A percentile compares a stretch with the other conserved stretches of the same genome.
phyloP scores from a whole-genome alignment of 148 eudicot species.

The Agrostemma githago region DNA sequence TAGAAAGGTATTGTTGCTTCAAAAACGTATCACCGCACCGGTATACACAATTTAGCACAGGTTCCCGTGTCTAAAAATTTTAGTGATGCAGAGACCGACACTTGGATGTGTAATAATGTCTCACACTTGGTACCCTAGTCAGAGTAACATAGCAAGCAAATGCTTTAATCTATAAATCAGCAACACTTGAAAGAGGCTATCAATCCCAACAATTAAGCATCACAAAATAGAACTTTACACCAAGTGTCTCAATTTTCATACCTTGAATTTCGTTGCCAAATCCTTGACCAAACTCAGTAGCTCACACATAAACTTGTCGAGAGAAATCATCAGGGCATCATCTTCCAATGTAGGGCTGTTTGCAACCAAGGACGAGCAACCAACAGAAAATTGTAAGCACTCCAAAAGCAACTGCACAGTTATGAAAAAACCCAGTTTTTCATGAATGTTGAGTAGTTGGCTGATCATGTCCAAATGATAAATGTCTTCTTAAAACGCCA shows the following conservation, averaged over 20 bases:
- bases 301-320: slow-evolving; percentile 57
- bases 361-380: slow-evolving; percentile 54
- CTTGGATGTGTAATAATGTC: too few species aligned
- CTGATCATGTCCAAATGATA: neutral
- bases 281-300: slow-evolving; percentile 55
- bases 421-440: neutral
- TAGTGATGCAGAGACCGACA: too few species aligned
- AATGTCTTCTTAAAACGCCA: neutral
- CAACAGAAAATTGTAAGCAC: slow-evolving; percentile 55
- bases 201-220: slow-evolving; percentile 11
- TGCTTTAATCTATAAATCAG: neutral
- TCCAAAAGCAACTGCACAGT: slow-evolving; percentile 65
- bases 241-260: slow-evolving; percentile 13
- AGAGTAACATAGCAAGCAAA: neutral
- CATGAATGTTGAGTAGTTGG: neutral
- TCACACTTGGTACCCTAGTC: too few species aligned
- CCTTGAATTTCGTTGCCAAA: slow-evolving; percentile 61
- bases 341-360: slow-evolving; percentile 40
- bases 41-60: too few species aligned
- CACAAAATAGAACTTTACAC: neutral
- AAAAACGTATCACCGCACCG: too few species aligned
- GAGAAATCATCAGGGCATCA: slow-evolving; percentile 42
- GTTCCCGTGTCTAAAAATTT: too few species aligned
- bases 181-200: neutral
- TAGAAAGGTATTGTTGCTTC: too few species aligned